Base-by-base conservation (phyloP, 495 filamentous ascomycete genomes). In the Daldinia vernicosa region DNA sequence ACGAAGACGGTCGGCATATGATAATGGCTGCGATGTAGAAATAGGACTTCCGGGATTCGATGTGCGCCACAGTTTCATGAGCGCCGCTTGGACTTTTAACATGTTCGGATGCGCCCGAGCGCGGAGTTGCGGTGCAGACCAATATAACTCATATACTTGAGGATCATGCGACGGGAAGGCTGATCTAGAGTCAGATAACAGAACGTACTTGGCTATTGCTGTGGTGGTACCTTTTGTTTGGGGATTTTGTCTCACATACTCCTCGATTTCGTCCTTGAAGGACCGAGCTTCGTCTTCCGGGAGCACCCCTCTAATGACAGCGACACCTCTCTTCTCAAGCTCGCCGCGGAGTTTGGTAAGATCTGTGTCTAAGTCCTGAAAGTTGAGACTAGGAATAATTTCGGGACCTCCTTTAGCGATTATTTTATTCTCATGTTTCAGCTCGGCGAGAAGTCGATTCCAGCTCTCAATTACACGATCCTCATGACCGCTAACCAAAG, bases 111-210 rank as follows among this genome's bases (percentile, higher is more conserved):
- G 90, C 0, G 86, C 82, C 15, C 94, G 86, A 11, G 94, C 93
- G 43, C 87, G 84, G 28, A 92, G 81, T 73, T 97, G 93, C 4
- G 90, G 81, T 6, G 88, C 86, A 1, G 91, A 91, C 94, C 94
- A 97, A 81, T 97, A 97, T 3, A 97, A 82, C 75, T 97, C 94
- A 73, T 90, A 94, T 4, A 97, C 93, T 56, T 93, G 89, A 0
- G 93, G 93, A 77, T 80, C 56, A 54, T 81, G 47, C 47, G 83
- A 66, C 61, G 84, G 80, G 72, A 87, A 84, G 39, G 86, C 82
- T 87, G 77, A 4, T 78, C 79, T 40, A 75, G 65, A 35, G 76
- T 72, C 15, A 80, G 81, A 53, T 59, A 52, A 11, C 22, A 2
- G 17, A 32, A 11, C 17, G 15, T 14, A 39, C 8, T 63, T 28